Base-by-base conservation (phyloP, 2,329 filamentous ascomycete genomes). In the Pseudofabraea citricarpa region DNA sequence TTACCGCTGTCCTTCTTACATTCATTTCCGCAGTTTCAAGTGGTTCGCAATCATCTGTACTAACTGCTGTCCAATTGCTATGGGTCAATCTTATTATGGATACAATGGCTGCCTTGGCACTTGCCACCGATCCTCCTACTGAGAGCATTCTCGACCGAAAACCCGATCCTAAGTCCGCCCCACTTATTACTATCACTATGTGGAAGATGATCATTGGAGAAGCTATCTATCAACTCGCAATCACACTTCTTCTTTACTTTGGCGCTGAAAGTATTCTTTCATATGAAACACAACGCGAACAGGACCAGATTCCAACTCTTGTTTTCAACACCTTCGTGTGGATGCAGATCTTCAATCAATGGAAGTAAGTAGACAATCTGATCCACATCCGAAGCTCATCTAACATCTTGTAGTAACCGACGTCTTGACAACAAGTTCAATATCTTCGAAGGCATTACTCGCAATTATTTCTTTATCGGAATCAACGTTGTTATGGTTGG, bases 151-250 rank as follows among this genome's bases (percentile, higher is more conserved):
- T 88, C n/a, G 68, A 86, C 48, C 77, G 85, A 27, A 86, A 86
- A 58, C 87, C 87, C 1, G 81, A 87, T 46, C 76, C 81, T 3
- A 90, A 89, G 59, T 83, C 78, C 22, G 83, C 84, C 6, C 74
- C 84, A 2, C 71, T 91, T 5, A 93, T 97, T 55, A 94, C 90
- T 1, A 72, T 85, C 24, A 90, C 85, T 15, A 97, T 97, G 91
- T 95, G 91, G 91, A 97, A 97, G 74, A 97, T 97, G 91, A 96
- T 97, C 49, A 76, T 95, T 35, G 91, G 90, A 2, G 90, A 97
- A 64, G 81, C 90, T 2, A 74, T 95, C 45, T 97, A 93, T 64
- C 90, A 97, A 64, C 79, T 97, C 0, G 72, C 73, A 4, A 79
- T 83, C 18, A 85, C 90, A 0, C 85, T 96, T 53, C 73, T 91